phyloP scores from a whole-genome alignment of 2,329 filamentous ascomycete species.

The Sphaerostilbella broomeana region DNA sequence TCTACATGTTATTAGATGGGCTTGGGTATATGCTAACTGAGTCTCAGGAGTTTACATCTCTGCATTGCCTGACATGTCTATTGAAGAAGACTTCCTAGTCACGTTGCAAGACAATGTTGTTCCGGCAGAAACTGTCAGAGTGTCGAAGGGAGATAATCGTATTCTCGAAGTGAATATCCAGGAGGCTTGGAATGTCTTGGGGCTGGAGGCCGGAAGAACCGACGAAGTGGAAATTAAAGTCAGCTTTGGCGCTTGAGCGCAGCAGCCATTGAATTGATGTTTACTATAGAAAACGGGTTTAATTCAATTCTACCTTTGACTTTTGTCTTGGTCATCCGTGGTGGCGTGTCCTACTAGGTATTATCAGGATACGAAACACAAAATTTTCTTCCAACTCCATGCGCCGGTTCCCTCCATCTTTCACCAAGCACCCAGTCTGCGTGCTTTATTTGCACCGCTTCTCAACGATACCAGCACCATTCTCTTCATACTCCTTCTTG shows the following conservation, averaged over 20 bases:
- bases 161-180: constrained; percentile 74
- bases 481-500: constrained; percentile 95
- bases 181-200: constrained; percentile 70
- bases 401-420: constrained; percentile 23
- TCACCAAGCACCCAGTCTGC: neutral
- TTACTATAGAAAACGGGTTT: constrained; percentile 1
- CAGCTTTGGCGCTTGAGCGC: constrained; percentile 37
- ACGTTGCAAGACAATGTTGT: constrained; percentile 67
- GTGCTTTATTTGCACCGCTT: constrained; percentile 78
- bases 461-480: constrained; percentile 83
- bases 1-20: too few species aligned
- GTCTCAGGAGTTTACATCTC: constrained; percentile 66
- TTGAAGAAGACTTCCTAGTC: constrained; percentile 63
- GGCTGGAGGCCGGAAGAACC: constrained; percentile 64
- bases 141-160: constrained; percentile 43
- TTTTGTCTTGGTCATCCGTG: constrained; percentile 3
- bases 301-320: constrained; percentile 2
- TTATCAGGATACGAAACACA: constrained; percentile 13
- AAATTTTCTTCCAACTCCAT: constrained; percentile 28
- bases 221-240: constrained; percentile 72
- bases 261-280: neutral
- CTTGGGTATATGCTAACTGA: neutral
- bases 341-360: constrained; percentile 2
- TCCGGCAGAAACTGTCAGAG: constrained; percentile 56
- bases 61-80: constrained; percentile 51